Evolutionary conservation across 805 yeast species (phyloP).

Genomic region (Nakazawaea molendinolei): DNA sequence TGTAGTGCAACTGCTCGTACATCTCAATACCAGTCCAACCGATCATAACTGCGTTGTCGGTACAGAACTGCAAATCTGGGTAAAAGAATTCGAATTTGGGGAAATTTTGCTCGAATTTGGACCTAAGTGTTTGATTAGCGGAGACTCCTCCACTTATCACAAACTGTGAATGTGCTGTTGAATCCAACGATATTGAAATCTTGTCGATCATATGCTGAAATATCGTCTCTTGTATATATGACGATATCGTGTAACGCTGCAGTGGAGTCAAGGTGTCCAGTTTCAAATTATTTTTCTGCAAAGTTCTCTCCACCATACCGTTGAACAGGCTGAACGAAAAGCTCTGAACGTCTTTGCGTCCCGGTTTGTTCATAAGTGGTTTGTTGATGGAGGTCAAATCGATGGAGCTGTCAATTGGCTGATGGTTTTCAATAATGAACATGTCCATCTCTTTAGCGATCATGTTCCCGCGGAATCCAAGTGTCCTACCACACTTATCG

Average conservation of each 20-base stretch:
- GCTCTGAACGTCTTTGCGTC: conserved; percentile 35
- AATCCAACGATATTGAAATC: conserved; percentile 40
- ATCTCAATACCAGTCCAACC: conserved; percentile 96
- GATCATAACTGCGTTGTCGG: conserved; percentile 95
- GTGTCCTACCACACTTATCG: conserved; percentile 84
- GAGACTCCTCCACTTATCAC: conserved; percentile 96
- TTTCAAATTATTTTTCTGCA: conserved; percentile 18
- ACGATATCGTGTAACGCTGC: conserved; percentile 42
- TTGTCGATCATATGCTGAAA: conserved; percentile 71
- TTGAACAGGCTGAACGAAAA: conserved; percentile 77
- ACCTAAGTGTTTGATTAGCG: conserved; percentile 55
- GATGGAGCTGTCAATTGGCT: conserved; percentile 6
- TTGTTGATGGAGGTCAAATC: conserved; percentile 28
- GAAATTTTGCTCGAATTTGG: conserved; percentile 28
- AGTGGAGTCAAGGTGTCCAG: conserved; percentile 15
- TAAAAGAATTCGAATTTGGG: conserved; percentile 37
- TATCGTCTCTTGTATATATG: conserved; percentile 53
- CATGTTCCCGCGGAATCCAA: conserved; percentile 79
- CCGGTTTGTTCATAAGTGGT: conserved; percentile 46
- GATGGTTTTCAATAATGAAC: conserved; percentile 29
- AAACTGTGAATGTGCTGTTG: conserved; percentile 33
- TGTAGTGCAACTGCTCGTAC: conserved; percentile 44
- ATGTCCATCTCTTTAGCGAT: conserved; percentile 77
- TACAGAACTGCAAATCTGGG: conserved; percentile 70
- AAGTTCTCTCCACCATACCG: conserved; percentile 21